Evolutionary conservation across 1,284 basidiomycete genomes (phyloP), one percentile per base, ranked within the genome.

Genomic region (Cutaneotrichosporon dermatis): DNA sequence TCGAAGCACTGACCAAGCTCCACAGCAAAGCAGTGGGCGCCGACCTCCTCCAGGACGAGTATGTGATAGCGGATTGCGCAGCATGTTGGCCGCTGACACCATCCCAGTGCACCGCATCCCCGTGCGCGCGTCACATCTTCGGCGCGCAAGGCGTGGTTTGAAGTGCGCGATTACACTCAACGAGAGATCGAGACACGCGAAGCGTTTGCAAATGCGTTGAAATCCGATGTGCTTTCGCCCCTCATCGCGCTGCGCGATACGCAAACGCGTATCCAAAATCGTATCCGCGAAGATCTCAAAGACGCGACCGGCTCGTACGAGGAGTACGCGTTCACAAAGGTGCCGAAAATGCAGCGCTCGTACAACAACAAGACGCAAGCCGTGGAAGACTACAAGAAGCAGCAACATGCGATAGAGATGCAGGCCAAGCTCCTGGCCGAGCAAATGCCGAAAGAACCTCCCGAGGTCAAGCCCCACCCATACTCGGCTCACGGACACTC

Each of bases 221-320:
- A 80, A n/a, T 76, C 82, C 46, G 89, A 91, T 72, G 85, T 90
- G 16, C 83, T 94, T 58, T 83, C 78, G 53, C 86, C 85, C 5
- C 79, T 94, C 49, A 81, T 82, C 34, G 69, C 80, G 37, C 39
- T 62, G 16, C 60, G 90, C 87, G 90, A 92, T 65, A 88, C 87
- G 7, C 91, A 94, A 80, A 88, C 89, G 57, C 84, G 91, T 43
- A 92, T 90, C 34, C 83, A 89, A 36, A 89, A 89, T 73, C 85
- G 89, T n/a, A 88, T 95, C 72, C 88, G 88, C 68, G 90, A 93
- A 66, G 90, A 92, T 70, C 77, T 92, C 63, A 92, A 90, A 75
- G 83, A 84, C 7, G 89, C 90, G 0, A 81, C 81, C 10, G 72
- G 43, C 12, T 68, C 86, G 15, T 91, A 93, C 76, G 82, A 83